Evolutionary conservation across 2,329 filamentous ascomycete genomes (phyloP).

Genomic region (Tolypocladium ophioglossoides): DNA sequence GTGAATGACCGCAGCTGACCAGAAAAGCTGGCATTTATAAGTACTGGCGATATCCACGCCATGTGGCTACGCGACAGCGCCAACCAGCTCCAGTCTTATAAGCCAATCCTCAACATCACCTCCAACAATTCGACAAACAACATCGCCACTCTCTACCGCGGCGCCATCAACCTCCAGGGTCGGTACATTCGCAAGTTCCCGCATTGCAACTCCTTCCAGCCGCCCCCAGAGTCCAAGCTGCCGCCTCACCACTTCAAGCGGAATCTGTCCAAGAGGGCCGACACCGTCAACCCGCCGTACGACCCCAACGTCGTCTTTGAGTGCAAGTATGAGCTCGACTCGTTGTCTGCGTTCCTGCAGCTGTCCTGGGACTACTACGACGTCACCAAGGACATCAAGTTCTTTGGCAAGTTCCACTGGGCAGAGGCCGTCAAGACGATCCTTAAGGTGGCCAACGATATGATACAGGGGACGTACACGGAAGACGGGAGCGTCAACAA

Average conservation of each 20-base stretch:
- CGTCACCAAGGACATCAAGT: slow-evolving; percentile 59
- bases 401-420: slow-evolving; percentile 67
- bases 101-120: slow-evolving; percentile 47
- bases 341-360: slow-evolving; percentile 75
- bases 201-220: slow-evolving; percentile 93
- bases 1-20: background rate
- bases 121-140: slow-evolving; percentile 30
- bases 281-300: slow-evolving; percentile 51
- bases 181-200: slow-evolving; percentile 60
- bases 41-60: slow-evolving; percentile 82
- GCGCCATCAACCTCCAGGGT: slow-evolving; percentile 66
- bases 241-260: slow-evolving; percentile 9
- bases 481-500: slow-evolving; percentile 42
- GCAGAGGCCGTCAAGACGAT: slow-evolving; percentile 60
- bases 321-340: slow-evolving; percentile 94
- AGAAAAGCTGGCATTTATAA: slow-evolving; percentile 60
- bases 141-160: slow-evolving; percentile 59
- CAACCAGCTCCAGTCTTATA: slow-evolving; percentile 69
- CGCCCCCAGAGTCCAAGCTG: slow-evolving; percentile 57
- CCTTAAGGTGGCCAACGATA: slow-evolving; percentile 55
- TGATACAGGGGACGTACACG: slow-evolving; percentile 67
- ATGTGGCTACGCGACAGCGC: slow-evolving; percentile 89
- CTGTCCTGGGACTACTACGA: slow-evolving; percentile 72
- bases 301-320: slow-evolving; percentile 70
- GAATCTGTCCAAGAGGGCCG: slow-evolving; percentile 23